These are phyloP conservation scores for Rugosomyces carneus DNA, from an alignment of 1,284 basidiomycete genomes.

Conservation along the genomic window DNA sequence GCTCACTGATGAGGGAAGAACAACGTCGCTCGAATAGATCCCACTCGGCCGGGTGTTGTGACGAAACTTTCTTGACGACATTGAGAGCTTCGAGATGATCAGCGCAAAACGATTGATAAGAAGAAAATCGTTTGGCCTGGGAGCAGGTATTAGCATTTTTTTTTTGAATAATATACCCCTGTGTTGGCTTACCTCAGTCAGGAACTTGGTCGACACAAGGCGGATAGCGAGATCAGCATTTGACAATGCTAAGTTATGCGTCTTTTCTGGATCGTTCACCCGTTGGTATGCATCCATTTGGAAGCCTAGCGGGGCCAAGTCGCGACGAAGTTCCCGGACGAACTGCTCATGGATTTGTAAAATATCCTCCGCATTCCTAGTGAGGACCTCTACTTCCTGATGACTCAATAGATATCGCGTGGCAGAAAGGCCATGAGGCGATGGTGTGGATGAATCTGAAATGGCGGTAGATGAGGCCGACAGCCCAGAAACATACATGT, in stretches of 20 bases:
- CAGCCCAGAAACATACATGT: constrained; percentile 27
- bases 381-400: constrained; percentile 50
- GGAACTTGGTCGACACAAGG: constrained; percentile 56
- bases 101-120: constrained; percentile 81
- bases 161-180: constrained; percentile 3
- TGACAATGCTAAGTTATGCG: constrained; percentile 19
- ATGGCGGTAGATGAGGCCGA: constrained; percentile 22
- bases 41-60: constrained; percentile 65
- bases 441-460: constrained; percentile 18
- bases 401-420: constrained; percentile 47
- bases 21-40: constrained; percentile 77
- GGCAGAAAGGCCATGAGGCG: constrained; percentile 16
- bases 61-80: constrained; percentile 58
- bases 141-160: not conserved
- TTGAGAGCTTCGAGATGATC: constrained; percentile 77
- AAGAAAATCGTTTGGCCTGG: constrained; percentile 69
- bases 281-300: constrained; percentile 25
- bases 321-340: constrained; percentile 52
- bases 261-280: constrained; percentile 18
- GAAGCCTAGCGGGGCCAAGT: constrained; percentile 49
- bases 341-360: constrained; percentile 71
- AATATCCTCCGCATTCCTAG: constrained; percentile 72
- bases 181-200: constrained; percentile 48
- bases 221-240: constrained; percentile 46
- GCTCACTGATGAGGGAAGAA: constrained; percentile 41